Conservation (phyloP, 1,139 yeast species). For the Blastobotrys elegans region DNA sequence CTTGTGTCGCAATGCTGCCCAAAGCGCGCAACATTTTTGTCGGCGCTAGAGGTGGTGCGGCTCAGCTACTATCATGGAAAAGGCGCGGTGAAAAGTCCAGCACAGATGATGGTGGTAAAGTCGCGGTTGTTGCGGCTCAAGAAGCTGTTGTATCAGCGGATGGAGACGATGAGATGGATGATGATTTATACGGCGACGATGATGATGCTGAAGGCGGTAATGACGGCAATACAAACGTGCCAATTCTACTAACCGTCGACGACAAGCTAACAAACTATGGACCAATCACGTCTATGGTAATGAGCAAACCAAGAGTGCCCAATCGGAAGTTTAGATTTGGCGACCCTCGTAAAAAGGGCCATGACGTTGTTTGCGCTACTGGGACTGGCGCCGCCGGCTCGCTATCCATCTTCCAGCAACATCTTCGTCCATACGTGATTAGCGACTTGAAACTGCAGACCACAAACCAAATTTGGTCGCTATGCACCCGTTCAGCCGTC, state of each 20-base stretch:
- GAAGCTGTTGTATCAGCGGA: too few relatives aligned
- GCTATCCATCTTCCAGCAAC: slow-evolving; percentile 60
- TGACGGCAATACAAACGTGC: slow-evolving; percentile 11
- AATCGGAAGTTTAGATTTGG: slow-evolving; percentile 42
- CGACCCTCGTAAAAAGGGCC: slow-evolving; percentile 54
- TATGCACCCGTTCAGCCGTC: slow-evolving; percentile 24
- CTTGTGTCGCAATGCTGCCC: slow-evolving; percentile 21
- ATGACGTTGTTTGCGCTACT: slow-evolving; percentile 63
- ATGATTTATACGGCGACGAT: slow-evolving; percentile 35
- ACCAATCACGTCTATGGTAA: slow-evolving; percentile 64
- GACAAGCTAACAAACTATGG: slow-evolving; percentile 67
- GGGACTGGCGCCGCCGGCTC: slow-evolving; percentile 58
- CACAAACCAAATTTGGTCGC: slow-evolving; percentile 32
- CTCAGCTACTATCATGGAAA: slow-evolving; percentile 38
- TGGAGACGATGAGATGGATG: slow-evolving; percentile 34
- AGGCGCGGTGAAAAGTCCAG: slow-evolving; percentile 22
- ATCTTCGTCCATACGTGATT: slow-evolving; percentile 70
- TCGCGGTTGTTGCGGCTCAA: slow-evolving; percentile 17
- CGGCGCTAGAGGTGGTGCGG: slow-evolving; percentile 43
- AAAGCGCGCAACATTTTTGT: slow-evolving; percentile 35
- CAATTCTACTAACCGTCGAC: slow-evolving; percentile 30
- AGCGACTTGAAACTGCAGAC: slow-evolving; percentile 64
- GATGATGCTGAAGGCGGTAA: slow-evolving; percentile 23
- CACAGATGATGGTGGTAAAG: slow-evolving; percentile 2
- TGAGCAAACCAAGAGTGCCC: slow-evolving; percentile 46